Percentiles rank a stretch among this genome's conserved stretches.
phyloP scores from a whole-genome alignment of 2,329 filamentous ascomycete species.

The Colletotrichum coccodes region DNA sequence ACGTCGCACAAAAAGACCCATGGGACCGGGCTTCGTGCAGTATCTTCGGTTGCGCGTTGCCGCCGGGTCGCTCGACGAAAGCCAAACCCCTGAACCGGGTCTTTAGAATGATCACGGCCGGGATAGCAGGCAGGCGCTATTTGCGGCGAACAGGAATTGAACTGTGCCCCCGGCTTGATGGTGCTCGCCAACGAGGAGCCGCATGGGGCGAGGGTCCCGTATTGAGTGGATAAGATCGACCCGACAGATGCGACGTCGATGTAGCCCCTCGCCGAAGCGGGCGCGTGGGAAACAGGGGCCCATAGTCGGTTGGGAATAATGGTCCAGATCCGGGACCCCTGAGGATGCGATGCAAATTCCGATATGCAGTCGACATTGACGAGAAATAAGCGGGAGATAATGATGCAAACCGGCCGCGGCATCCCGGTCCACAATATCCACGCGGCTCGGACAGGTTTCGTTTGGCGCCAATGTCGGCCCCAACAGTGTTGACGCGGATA shows the following conservation, averaged over 20 bases:
- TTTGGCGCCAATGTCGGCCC: background rate
- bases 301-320: background rate
- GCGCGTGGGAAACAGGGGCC: background rate
- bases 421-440: background rate
- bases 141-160: background rate
- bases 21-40: background rate
- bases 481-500: background rate
- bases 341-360: background rate
- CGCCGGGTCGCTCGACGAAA: background rate
- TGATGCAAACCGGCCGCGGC: background rate
- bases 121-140: background rate
- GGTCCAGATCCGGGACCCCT: too few relatives aligned
- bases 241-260: slow-evolving; percentile 2
- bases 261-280: slow-evolving; percentile 9
- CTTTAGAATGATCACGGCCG: background rate
- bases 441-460: background rate
- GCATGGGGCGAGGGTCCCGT: background rate
- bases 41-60: background rate
- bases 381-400: background rate
- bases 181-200: slow-evolving; percentile 21
- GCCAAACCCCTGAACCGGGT: background rate
- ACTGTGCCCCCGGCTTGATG: background rate
- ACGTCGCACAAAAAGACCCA: slow-evolving; percentile 11
- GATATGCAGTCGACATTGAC: background rate
- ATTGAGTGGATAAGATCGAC: slow-evolving; percentile 12